Evolutionary conservation across 208 protist species (phyloP).

Genomic region (Strigomonas culicis): DNA sequence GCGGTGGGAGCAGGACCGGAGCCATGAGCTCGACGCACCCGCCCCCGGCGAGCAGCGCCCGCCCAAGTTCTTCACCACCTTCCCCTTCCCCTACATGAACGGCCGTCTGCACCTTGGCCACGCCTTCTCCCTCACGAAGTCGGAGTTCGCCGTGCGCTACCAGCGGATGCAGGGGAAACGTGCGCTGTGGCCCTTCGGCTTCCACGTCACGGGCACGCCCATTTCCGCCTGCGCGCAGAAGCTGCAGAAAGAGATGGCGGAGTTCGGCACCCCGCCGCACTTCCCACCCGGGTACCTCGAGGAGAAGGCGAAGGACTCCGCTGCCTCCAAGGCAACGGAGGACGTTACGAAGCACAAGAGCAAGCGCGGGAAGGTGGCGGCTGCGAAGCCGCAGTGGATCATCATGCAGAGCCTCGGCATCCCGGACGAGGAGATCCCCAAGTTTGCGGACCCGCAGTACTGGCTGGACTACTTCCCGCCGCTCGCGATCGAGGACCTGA

Average conservation of each 20-base stretch:
- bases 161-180: slow-evolving; percentile 97
- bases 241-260: slow-evolving; percentile 86
- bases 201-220: slow-evolving; percentile 99
- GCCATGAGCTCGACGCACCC: slow-evolving; percentile 68
- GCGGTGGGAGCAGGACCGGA: slow-evolving; percentile 53
- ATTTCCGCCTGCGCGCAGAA: slow-evolving; percentile 99
- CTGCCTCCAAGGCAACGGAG: slow-evolving; percentile 11
- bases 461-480: slow-evolving; percentile 99
- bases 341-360: slow-evolving; percentile 61
- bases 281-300: slow-evolving; percentile 67
- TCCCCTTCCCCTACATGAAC: slow-evolving; percentile 99
- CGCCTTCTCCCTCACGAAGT: slow-evolving; percentile 98
- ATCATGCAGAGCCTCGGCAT: slow-evolving; percentile 98
- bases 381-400: slow-evolving; percentile 95
- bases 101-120: slow-evolving; percentile 99
- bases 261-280: slow-evolving; percentile 87
- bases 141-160: slow-evolving; percentile 98
- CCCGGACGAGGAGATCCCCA: slow-evolving; percentile 94
- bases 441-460: slow-evolving; percentile 97
- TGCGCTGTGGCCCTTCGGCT: slow-evolving; percentile 99
- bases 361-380: slow-evolving; percentile 90
- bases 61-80: slow-evolving; percentile 98
- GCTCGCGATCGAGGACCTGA: slow-evolving; percentile 94
- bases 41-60: slow-evolving; percentile 31
- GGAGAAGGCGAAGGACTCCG: slow-evolving; percentile 35